Base-by-base conservation (phyloP, 2,329 filamentous ascomycete genomes). In the Phyllosticta capitalensis region DNA sequence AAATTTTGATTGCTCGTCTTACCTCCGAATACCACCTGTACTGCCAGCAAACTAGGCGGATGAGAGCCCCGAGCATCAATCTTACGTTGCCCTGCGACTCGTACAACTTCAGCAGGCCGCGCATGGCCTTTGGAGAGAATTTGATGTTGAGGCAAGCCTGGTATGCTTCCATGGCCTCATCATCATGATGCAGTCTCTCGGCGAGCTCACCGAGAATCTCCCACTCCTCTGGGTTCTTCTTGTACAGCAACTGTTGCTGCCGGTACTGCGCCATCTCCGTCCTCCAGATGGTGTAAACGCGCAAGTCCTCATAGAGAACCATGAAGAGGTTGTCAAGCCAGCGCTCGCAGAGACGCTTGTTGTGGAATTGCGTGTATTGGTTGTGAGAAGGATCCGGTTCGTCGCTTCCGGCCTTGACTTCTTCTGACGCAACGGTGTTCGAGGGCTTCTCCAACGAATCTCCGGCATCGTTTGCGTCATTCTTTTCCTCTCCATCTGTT, bases 261-360 rank as follows among this genome's bases (percentile, higher is more conserved):
- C 90, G 87, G 71, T 92, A 96, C 72, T 97, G 92, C 0, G 91
- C 89, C 84, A 97, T 94, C 72, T 99, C 94, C 0, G 94, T 97
- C 60, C 94, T 87, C 94, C 94, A 99, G 73, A 99, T 99, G 12
- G 94, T 99, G 78, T 99, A 99, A 52, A 99, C 92, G 55, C 94
- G 89, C 19, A 99, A 82, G 69, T 99, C 94, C 73, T 99, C 94
- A 72, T 99, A 99, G 2, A 99, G 81, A 0, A 97, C 94, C 94
- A 99, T 99, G 78, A 99, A 99, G 21, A 99, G 81, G 68, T 95
- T 97, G 74, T 99, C 94, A 2, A 99, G 82, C 94, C 94, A 99
- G 66, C 94, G 86, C 75, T 99, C 94, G 69, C 94, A 99, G 1
- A 99, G 83, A 0, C 94, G 87, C 77, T 99, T 99, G 74, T 96